Evolutionary conservation across 1,139 yeast species (phyloP), one percentile per base, ranked within the genome.

Genomic region (Candida frijolesensis): DNA sequence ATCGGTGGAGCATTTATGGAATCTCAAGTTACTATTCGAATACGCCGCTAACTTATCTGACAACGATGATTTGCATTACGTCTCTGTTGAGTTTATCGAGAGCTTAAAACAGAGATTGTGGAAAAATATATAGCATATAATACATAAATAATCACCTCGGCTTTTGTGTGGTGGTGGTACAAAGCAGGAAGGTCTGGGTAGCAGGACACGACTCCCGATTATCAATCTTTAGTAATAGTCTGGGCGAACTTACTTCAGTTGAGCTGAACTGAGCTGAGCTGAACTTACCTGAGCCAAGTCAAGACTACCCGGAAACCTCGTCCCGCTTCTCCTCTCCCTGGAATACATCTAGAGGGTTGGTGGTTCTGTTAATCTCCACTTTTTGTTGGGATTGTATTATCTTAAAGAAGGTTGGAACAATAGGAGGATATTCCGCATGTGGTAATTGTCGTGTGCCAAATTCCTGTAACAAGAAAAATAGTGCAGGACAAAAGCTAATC

Each of bases 1-100:
- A 18, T 62, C 65, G 0, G 62, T 74, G 2, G 87, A 85, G 50
- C 88, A 85, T 51, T 64, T 87, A 46, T 84, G 90, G 87, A 86
- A 85, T 57, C 66, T 88, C 53, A 77, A 79, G 53, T 64, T 89
- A 40, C 66, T 89, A 15, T 85, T 88, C 64, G 82, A 85, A 10
- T 86, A 79, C 64, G 78, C 83, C 25, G 89, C 84, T 50, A 65
- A 66, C 42, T 51, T 70, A 41, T 56, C 66, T n/a, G 59, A 62
- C 27, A 37, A 49, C 27, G 63, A 63, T 18, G 68, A 68, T 48
- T 59, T 72, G 57, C 66, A 68, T 54, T 82, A 77, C 58, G 61
- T 84, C 45, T 72, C 74, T 14, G 56, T 74, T 11, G 81, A 77
- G 46, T 83, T 80, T 55, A 72, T 84, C 35, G 87, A 83, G 54